A percentile compares a stretch with the other conserved stretches of the same genome.
Conservation (phyloP, 768 basidiomycete genomes). For the Dentipellis sp. region DNA sequence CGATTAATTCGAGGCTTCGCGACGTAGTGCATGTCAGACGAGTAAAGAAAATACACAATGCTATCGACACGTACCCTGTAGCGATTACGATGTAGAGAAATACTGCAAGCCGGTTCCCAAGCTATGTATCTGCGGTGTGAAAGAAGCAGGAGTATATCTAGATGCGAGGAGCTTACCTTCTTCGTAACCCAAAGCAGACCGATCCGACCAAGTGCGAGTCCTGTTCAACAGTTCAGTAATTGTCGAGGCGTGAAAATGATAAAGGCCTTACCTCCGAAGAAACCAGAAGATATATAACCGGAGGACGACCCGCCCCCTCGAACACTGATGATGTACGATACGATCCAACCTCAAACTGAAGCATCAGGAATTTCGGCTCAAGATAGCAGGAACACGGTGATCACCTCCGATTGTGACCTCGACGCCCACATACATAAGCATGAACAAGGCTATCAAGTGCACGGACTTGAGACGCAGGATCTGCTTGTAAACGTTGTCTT, state of each 20-base stretch:
- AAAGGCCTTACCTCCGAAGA: conserved; percentile 37
- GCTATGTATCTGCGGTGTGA: conserved; percentile 6
- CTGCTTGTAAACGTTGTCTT: conserved; percentile 34
- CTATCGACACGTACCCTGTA: conserved; percentile 7
- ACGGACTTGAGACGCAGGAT: conserved; percentile 25
- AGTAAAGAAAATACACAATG: too few species aligned
- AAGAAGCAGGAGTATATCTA: too few species aligned
- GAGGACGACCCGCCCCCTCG: conserved; percentile 38
- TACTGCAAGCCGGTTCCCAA: conserved; percentile 1
- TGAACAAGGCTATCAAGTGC: conserved; percentile 35
- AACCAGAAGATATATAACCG: conserved; percentile 51
- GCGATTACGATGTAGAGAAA: background rate
- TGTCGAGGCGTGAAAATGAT: background rate
- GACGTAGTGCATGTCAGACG: background rate
- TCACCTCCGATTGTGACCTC: too few species aligned
- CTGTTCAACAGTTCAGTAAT: background rate
- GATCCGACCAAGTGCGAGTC: conserved; percentile 4
- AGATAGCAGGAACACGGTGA: conserved; percentile 16
- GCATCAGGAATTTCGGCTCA: too few species aligned
- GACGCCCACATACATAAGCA: conserved; percentile 38
- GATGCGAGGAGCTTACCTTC: conserved; percentile 18
- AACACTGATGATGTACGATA: conserved; percentile 42
- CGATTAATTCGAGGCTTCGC: conserved; percentile 45
- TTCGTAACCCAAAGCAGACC: background rate
- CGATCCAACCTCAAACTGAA: conserved; percentile 47